Evolutionary conservation across 139 green algal genomes (phyloP), one percentile per base, ranked within the genome.

Genomic region (Coccomyxa sp.): DNA sequence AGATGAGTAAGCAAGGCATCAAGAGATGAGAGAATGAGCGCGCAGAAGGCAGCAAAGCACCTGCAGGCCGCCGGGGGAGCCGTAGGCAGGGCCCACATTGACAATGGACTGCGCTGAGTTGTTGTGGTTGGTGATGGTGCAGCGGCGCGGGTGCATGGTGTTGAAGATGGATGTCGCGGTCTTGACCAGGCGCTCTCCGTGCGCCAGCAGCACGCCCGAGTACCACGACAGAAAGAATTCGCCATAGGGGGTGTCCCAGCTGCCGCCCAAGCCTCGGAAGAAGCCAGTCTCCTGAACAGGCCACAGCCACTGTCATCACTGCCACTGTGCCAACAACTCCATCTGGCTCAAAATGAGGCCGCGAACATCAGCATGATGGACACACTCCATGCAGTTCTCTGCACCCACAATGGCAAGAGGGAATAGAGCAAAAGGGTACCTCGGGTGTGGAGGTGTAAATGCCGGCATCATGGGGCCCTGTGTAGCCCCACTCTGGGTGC

Each of bases 231-330:
- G 67, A 83, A 91, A 93, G 82, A 91, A 95, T 83, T 84, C 82
- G 23, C 92, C 92, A 76, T 95, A 95, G 21, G 82, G 81, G 13
- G 91, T 90, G 45, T 95, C 91, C 93, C 94, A 98, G 32, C 84
- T 90, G 63, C 95, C 95, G 23, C 85, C 90, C 82, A 85, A 89
- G 31, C 78, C 60, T 57, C 79, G 75, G 83, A 93, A 94, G 85
- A 94, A 94, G 23, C 79, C 85, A 0, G 90, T 91, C 31, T 92
- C 87, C 82, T 88, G 74, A 57, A 57, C 23, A 32, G 18, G 25
- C 30, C 74, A 51, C 38, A 51, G 3, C 38, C 38, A 51, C 38
- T 51, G 38, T 16, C 85, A 57, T 11, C 67, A 81, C 7, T 60
- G 63, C 63, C 63, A 75, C 21, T 75, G 4, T 75, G 21, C 25